Base-by-base conservation (phyloP, 129 eudicot genomes). In the Dittrichia graveolens region DNA sequence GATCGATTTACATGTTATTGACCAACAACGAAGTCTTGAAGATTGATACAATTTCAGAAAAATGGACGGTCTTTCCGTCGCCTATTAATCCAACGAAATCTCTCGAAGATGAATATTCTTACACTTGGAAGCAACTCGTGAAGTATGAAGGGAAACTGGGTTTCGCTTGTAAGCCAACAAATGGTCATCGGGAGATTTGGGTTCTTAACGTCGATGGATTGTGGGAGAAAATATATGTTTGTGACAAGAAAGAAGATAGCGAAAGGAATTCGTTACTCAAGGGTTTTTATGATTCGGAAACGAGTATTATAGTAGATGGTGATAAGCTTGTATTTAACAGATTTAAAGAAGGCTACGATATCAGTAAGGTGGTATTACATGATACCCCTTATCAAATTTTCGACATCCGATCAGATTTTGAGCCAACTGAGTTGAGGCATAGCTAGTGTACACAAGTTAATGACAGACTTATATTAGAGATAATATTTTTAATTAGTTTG, bases 1-100 rank as follows among this genome's bases (percentile, higher is more conserved):
- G 80, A 3, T 76, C 75, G 5, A 40, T 47, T 4, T 56, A 76
- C 75, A 44, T 57, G 80, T 39, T 67, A 19, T 11, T 67, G 7
- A 14, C 48, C 3, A 67, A 67, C 47, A 13, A 18, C 3, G 24
- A 34, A 0, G 3, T 75, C 11, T 53, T 75, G 19, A 65, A 52
- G 11, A 66, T 76, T 18, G 74, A 76, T 15, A 58, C 42, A 8
- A 34, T 44, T 55, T 34, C 48, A 0, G 67, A 66, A 38, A 10
- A 24, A 24, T 65, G 78, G 78, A n/a, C 9, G 2, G 6, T 15
- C 31, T 3, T 43, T 54, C 16, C 40, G 15, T n/a, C 73, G 0
- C 74, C 57, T 8, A 35, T 56, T 39, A 24, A 24, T 24, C 0
- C 31, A 2, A 24, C 8, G 39, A 54, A 5, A 6, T 3, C 19